These are phyloP conservation scores for Houttuynia cordata DNA, from an alignment of 164 flowering plant genomes.

Conservation along the genomic window DNA sequence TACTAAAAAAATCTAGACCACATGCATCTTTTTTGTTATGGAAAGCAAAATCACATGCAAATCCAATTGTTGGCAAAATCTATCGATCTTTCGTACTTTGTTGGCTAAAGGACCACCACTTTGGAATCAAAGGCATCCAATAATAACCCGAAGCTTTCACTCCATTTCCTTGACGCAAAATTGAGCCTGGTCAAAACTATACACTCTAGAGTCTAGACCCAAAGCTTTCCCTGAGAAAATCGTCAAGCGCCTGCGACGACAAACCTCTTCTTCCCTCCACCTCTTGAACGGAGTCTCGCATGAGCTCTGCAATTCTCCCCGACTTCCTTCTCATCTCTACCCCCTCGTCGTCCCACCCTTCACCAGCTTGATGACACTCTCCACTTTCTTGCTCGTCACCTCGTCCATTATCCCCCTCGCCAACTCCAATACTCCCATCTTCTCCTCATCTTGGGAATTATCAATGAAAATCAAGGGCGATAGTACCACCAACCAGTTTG, in stretches of 20 bases:
- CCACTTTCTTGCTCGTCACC: constrained; percentile 1
- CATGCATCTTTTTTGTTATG: no score
- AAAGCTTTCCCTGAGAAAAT: background rate
- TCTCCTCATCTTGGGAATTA: no score
- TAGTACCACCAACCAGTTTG: no score
- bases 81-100: no score
- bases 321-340: constrained; percentile 5
- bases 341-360: constrained; percentile 5
- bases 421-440: constrained; percentile 6
- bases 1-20: no score
- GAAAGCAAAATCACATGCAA: no score
- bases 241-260: constrained; percentile 1
- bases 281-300: constrained; percentile 5
- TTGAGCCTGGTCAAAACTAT: background rate
- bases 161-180: background rate
- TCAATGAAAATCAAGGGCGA: no score
- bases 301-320: constrained; percentile 3
- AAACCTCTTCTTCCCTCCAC: constrained; percentile 1
- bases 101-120: no score
- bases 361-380: constrained; percentile 1
- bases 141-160: no score
- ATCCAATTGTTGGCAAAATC: no score
- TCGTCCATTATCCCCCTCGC: background rate
- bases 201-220: background rate
- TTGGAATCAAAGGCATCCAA: no score